Percentiles rank a stretch among this genome's conserved stretches.
Evolutionary conservation across 1,284 basidiomycete species (phyloP).

Genomic region (Rhodotorula sp.): DNA sequence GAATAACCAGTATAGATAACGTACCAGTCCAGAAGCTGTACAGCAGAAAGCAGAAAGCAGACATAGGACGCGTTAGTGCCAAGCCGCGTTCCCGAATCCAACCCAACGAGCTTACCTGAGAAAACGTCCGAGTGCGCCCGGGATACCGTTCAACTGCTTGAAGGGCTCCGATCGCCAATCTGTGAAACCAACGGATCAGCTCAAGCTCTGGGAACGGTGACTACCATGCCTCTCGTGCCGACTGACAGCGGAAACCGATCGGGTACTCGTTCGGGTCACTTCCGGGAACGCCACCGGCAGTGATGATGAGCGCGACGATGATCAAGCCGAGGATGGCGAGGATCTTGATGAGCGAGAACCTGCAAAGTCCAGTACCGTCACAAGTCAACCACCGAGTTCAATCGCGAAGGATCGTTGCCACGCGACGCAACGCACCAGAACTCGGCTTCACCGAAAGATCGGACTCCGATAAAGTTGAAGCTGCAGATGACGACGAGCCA

Average conservation of each 20-base stretch:
- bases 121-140: constrained; percentile 48
- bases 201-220: constrained; percentile 55
- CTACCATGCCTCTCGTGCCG: constrained; percentile 58
- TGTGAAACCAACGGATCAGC: constrained; percentile 47
- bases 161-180: constrained; percentile 66
- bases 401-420: no score
- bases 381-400: background rate
- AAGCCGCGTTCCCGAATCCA: no score
- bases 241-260: constrained; percentile 47
- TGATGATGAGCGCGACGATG: constrained; percentile 54
- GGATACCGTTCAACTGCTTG: constrained; percentile 45
- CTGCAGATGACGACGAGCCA: constrained; percentile 26
- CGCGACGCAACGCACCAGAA: constrained; percentile 16
- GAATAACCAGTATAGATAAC: background rate
- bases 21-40: constrained; percentile 20
- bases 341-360: constrained; percentile 37
- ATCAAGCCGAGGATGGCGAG: constrained; percentile 31
- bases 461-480: constrained; percentile 34
- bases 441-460: constrained; percentile 34
- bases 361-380: background rate
- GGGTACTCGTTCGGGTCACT: constrained; percentile 58
- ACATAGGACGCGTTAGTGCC: no score
- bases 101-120: no score
- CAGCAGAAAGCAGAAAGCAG: no score
- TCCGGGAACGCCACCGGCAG: constrained; percentile 56